phyloP scores from a whole-genome alignment of 169 alveolate genomes.

The Haemoproteus tartakovskyi region DNA sequence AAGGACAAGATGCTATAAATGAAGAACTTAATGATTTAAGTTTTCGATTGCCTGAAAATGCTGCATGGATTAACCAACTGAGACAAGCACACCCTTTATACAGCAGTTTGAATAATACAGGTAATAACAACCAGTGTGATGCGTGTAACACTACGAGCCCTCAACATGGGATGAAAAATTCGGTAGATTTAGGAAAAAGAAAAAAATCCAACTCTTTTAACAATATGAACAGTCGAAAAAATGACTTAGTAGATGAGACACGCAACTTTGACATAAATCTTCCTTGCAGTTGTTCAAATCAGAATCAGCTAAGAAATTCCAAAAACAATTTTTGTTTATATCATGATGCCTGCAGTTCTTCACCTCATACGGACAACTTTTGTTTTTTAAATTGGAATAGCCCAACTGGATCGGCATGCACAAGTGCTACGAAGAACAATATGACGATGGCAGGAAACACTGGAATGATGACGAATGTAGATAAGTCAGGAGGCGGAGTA shows the following conservation, averaged over 20 bases:
- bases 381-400: no score
- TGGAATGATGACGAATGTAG: no score
- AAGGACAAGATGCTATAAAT: conserved; percentile 7
- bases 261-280: no score
- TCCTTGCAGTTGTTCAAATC: no score
- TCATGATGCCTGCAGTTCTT: no score
- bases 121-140: conserved; percentile 23
- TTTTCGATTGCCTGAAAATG: conserved; percentile 17
- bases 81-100: conserved; percentile 27
- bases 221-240: not conserved
- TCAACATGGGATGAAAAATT: conserved; percentile 3
- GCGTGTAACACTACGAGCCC: conserved; percentile 21
- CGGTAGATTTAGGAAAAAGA: conserved; percentile 14
- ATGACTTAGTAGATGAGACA: conserved; percentile 2
- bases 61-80: conserved; percentile 47
- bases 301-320: no score
- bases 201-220: not conserved
- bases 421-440: no score
- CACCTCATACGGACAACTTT: no score
- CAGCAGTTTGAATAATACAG: conserved; percentile 24
- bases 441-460: no score
- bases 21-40: conserved; percentile 27
- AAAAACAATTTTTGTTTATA: no score
- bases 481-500: no score
- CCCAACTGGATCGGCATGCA: no score